phyloP scores from a whole-genome alignment of 306 rosid species.

The Cicer bijugum region DNA sequence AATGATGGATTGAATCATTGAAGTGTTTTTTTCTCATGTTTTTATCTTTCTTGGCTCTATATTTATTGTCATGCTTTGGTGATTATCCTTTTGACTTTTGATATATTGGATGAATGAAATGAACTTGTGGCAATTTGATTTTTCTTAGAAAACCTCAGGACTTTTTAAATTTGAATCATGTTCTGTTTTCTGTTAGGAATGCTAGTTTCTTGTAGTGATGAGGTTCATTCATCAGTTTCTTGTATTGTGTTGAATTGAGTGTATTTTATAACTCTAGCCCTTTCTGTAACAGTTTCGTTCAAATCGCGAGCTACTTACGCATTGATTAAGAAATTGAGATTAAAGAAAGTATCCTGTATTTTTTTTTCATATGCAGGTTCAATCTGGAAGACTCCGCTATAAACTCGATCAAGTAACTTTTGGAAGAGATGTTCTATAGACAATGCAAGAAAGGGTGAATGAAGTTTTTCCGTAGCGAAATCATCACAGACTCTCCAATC shows the following conservation, averaged over 20 bases:
- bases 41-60: neutral
- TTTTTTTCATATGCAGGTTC: slow-evolving; percentile 47
- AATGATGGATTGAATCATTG: slow-evolving; percentile 29
- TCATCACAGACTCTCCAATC: slow-evolving; percentile 51
- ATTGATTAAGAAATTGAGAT: slow-evolving; percentile 8
- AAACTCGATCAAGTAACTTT: slow-evolving; percentile 42
- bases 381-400: slow-evolving; percentile 48
- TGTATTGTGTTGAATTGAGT: neutral
- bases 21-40: slow-evolving; percentile 13
- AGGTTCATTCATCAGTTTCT: slow-evolving; percentile 23
- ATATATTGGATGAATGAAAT: slow-evolving; percentile 10
- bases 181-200: slow-evolving; percentile 14
- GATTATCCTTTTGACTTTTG: slow-evolving; percentile 35
- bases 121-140: neutral
- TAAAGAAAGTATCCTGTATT: neutral
- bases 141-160: neutral
- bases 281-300: neutral
- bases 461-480: slow-evolving; percentile 41
- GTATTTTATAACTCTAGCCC: neutral
- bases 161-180: neutral
- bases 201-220: neutral
- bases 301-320: neutral
- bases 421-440: slow-evolving; percentile 58
- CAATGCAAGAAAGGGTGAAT: slow-evolving; percentile 32
- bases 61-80: slow-evolving; percentile 20